A percentile compares a stretch with the other conserved stretches of the same genome.
These are phyloP conservation scores for Dimocarpus longan DNA, from an alignment of 345 rosid species.

Conservation along the genomic window DNA sequence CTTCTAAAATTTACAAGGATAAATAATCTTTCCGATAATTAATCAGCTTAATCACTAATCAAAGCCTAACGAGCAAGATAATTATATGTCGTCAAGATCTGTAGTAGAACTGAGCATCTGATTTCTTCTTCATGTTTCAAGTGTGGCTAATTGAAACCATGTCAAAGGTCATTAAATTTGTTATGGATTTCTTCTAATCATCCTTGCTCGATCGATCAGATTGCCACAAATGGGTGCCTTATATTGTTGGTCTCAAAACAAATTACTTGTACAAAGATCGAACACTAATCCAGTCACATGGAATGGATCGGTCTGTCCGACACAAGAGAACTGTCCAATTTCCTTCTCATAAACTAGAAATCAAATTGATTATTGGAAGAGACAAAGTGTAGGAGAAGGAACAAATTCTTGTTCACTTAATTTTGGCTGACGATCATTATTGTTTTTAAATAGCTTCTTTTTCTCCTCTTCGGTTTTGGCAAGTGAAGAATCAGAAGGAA, in stretches of 20 bases:
- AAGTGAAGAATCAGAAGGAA: conserved; percentile 4
- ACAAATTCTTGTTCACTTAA: neutral
- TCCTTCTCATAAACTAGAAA: neutral
- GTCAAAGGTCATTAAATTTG: neutral
- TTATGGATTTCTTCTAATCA: neutral
- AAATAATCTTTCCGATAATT: neutral
- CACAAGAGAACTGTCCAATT: neutral
- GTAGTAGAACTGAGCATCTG: too few species aligned
- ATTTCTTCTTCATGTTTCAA: neutral
- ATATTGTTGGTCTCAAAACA: neutral
- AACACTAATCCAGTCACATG: neutral
- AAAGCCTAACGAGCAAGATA: too few species aligned
- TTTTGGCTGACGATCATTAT: neutral
- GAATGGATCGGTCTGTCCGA: neutral
- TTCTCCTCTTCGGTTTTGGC: conserved; percentile 6
- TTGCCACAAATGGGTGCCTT: neutral
- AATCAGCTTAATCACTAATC: too few species aligned
- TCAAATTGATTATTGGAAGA: conserved; percentile 20
- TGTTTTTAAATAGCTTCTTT: neutral
- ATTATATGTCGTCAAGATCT: too few species aligned
- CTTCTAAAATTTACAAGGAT: neutral
- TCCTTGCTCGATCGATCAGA: neutral
- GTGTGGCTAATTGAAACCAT: too few species aligned
- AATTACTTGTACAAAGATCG: neutral
- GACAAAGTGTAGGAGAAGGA: conserved; percentile 20